Percentiles rank a stretch among this genome's conserved stretches.
Evolutionary conservation across 1,284 basidiomycete genomes (phyloP).

Genomic region (Mrakiaceae sp.): DNA sequence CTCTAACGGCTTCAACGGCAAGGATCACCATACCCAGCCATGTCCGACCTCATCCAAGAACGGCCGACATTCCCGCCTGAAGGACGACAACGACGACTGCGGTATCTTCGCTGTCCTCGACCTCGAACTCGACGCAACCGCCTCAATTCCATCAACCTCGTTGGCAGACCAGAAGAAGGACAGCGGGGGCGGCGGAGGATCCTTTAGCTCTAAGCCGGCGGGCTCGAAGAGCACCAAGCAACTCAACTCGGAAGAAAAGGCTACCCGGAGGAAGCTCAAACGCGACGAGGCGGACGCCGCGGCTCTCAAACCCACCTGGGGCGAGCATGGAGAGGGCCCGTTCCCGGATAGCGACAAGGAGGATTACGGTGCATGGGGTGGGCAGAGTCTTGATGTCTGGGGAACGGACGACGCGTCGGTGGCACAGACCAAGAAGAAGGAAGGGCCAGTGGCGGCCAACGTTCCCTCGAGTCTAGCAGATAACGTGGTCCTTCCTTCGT

Average conservation of each 20-base stretch:
- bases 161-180: too few species aligned
- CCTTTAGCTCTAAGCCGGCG: not conserved
- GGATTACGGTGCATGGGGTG: not conserved
- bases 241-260: conserved; percentile 1
- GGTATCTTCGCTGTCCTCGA: conserved; percentile 9
- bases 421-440: not conserved
- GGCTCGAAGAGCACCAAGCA: not conserved
- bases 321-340: not conserved
- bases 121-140: conserved; percentile 1
- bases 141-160: not conserved
- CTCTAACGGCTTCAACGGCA: not conserved
- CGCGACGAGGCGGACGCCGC: not conserved
- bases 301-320: not conserved
- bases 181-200: too few species aligned
- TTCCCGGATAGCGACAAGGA: not conserved
- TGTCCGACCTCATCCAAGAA: not conserved
- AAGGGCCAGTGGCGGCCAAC: not conserved
- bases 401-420: not conserved
- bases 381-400: conserved; percentile 10
- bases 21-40: not conserved
- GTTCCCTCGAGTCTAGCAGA: not conserved
- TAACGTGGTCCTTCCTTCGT: not conserved
- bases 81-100: not conserved
- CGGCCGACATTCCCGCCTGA: not conserved
- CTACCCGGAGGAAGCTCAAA: not conserved